Base-by-base conservation (phyloP, 306 rosid species). In the Cajanus cajan region DNA sequence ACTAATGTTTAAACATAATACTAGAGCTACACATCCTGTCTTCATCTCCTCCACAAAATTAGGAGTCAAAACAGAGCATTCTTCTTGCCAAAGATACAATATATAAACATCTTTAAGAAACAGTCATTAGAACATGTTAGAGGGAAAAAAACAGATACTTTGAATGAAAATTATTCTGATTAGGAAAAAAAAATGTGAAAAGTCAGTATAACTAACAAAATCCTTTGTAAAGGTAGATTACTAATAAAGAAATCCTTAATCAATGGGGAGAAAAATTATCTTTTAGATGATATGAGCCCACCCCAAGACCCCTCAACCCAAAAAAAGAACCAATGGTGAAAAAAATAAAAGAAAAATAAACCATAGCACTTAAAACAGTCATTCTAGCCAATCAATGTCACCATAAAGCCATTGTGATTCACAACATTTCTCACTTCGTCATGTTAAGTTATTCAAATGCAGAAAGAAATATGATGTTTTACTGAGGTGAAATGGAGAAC, bases 21-120 rank as follows among this genome's bases (percentile, higher is more conserved):
- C 99, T 83, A 96, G 94, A 81, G 98, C 98, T 74, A 91, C 99
- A 86, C 91, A 96, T 90, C 97, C 98, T 1, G 99, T 96, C 92
- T 93, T 96, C 98, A 91, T 93, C 98, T 96, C 98, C 97, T 82
- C 40, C 82, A 82, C 77, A 88, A 82, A 85, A 78, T 75, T 54
- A 50, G 65, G 78, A 83, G 82, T 89, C 77, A 86, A 86, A 79
- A 68, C 57, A 73, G 83, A 85, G 84, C 74, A 76, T 44, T 50
- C 31, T 18, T 80, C 62, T 28, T 68, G 13, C 18, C 4, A 62
- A 67, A 59, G 80, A 25, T 67, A 78, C 59, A 51, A 14, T 8
- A 63, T 65, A 64, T 36, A 43, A 33, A 71, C 57, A 65, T 65
- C 73, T 69, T 71, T n/a, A 68, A 71, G 34, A 37, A 67, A 24